Evolutionary conservation across 2,329 filamentous ascomycete genomes (phyloP), one percentile per base, ranked within the genome.

Genomic region (Fusarium sp.): DNA sequence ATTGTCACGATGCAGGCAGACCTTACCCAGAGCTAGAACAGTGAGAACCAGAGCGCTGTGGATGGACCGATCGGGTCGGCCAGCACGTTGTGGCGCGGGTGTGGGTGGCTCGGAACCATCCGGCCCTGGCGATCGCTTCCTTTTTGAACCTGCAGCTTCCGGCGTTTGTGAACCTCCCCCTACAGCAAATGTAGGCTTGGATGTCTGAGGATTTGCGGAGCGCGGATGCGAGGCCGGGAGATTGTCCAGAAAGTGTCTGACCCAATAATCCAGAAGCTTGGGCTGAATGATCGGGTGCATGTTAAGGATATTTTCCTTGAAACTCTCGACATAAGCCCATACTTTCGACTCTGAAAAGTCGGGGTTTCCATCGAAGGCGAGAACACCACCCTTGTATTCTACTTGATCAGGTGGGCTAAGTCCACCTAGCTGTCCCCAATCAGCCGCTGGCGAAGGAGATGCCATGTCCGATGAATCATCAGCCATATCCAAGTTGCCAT

Each of bases 11-110:
- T 86, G 80, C 11, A 84, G 78, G 73, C 93, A 95, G 14, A 98
- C 92, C 75, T 93, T 94, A 20, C 96, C 96, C 8, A 99, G 82
- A 0, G 95, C 95, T 56, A 98, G 84, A 2, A 97, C 89, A 6
- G 95, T 84, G 4, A 98, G 85, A 2, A 98, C 88, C 41, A 98
- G 85, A 0, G 94, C 94, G 71, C 93, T 97, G 55, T 90, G 87
- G 18, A 96, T 89, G 10, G 91, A 93, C 55, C 90, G 85, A 70
- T 86, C 87, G 4, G 88, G 88, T 59, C 83, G 83, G 5, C 84
- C 82, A 9, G 82, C 79, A 71, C 84, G 86, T 34, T 66, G 66
- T 32, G 64, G 66, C 20, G 68, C 65, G 64, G 80, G 66, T 50
- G 75, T 80, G 71, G 74, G 66, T 34, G 76, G 72, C 34, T 80